Conservation (phyloP, 305 asterid genomes). For the Fraxinus dipetala region DNA sequence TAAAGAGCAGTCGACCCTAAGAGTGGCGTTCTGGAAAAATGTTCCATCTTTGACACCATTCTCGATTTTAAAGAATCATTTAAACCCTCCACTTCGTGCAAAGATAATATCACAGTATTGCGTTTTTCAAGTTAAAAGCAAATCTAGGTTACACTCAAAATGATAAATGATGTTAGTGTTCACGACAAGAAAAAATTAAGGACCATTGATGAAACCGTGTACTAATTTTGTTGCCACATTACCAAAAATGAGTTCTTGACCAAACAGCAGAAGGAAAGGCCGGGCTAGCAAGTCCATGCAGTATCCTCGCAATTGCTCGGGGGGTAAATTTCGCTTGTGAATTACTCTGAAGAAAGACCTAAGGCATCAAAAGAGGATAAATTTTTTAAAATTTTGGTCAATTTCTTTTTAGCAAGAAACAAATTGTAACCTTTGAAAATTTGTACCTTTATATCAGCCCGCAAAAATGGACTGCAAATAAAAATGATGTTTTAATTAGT, state of each 20-base stretch:
- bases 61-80: background rate
- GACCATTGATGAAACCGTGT: background rate
- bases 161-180: background rate
- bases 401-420: conserved; percentile 8
- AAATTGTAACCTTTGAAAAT: background rate
- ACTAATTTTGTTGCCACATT: conserved; percentile 10
- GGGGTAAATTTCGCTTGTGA: conserved; percentile 83
- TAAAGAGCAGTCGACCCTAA: background rate
- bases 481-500: conserved; percentile 28
- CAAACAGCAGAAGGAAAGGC: conserved; percentile 80
- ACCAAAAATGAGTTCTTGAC: conserved; percentile 99
- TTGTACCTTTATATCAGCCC: conserved; percentile 85
- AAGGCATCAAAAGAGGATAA: conserved; percentile 27
- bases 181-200: background rate
- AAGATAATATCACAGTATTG: conserved; percentile 1
- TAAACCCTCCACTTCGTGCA: background rate
- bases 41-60: background rate
- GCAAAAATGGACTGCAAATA: conserved; percentile 73
- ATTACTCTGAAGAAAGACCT: conserved; percentile 91
- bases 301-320: conserved; percentile 85
- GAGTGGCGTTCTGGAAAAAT: background rate
- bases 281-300: conserved; percentile 92
- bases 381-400: conserved; percentile 22
- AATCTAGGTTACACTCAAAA: background rate
- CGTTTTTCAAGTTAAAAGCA: background rate